These are phyloP conservation scores for Pseudonitzschia pungens DNA, from an alignment of 108 stramenopile genomes.

Conservation along the genomic window DNA sequence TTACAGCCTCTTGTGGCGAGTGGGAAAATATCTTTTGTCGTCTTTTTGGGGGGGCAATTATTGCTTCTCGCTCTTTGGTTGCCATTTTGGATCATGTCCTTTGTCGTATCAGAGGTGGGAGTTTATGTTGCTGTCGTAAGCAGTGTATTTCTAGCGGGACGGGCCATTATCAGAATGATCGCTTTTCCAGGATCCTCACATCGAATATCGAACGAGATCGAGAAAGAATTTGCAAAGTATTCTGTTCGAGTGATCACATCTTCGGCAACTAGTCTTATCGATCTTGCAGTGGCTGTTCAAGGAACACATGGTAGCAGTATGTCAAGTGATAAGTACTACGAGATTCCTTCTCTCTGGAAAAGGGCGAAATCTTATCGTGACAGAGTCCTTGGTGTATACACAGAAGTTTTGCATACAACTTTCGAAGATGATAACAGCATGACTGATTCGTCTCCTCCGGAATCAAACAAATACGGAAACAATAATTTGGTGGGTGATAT, in stretches of 20 bases:
- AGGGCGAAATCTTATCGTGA: conserved; percentile 60
- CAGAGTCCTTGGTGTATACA: conserved; percentile 69
- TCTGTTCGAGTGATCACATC: conserved; percentile 67
- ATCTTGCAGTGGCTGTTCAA: conserved; percentile 37
- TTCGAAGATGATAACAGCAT: conserved; percentile 44
- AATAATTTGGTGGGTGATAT: conserved; percentile 73
- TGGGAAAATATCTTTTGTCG: conserved; percentile 45
- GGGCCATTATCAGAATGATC: conserved; percentile 69
- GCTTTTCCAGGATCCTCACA: conserved; percentile 82
- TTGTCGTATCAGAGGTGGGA: conserved; percentile 65
- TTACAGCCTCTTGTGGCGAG: conserved; percentile 37
- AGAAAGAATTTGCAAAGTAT: conserved; percentile 79
- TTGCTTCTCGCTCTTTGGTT: conserved; percentile 46
- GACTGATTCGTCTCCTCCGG: conserved; percentile 21
- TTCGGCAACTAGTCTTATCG: conserved; percentile 45
- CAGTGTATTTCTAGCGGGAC: conserved; percentile 45
- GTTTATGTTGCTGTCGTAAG: conserved; percentile 44
- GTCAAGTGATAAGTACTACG: conserved; percentile 15
- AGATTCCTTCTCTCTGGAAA: conserved; percentile 59
- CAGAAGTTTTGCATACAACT: conserved; percentile 59
- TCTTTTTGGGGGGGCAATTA: conserved; percentile 37
- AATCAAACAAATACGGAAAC: conserved; percentile 65
- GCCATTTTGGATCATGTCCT: conserved; percentile 55
- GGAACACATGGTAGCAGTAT: not conserved
- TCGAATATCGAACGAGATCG: conserved; percentile 69